Base-by-base conservation (phyloP, 257 asterid species). In the Solanum phureja region DNA sequence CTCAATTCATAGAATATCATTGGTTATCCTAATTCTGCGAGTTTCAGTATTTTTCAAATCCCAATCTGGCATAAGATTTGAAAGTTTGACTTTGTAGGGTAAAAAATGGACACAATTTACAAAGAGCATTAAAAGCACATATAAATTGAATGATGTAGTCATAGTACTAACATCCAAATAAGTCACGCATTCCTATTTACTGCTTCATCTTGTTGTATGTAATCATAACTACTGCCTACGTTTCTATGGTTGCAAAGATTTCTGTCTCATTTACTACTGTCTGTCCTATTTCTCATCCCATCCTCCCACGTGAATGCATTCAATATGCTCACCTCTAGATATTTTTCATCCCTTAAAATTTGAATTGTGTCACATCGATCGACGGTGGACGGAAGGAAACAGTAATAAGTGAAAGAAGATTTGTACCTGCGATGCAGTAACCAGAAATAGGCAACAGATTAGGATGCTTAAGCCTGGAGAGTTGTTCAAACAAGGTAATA, bases 351-450 rank as follows among this genome's bases (percentile, higher is more conserved):
- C 0, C 1, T 13, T 13, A 13, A 2, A 13, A 46, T 49, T 49
- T 0, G 0, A 52, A 52, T 16, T 52, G 7, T 16, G 3, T 52
- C 23, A 52, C 60, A 46, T 42, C 29, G 1, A 3, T 37, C 3
- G 40, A 37, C 0, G 4, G 0, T 11, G 14, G 6, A 4, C 19
- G 7, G 1, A n/a, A 46, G 0, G 19, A 14, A 13, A 14, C 60
- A 2, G 60, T 52, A 52, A 52, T 5, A 16, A 16, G 62, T 52
- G 10, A 52, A 77, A 14, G 62, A 29, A 46, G 42, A 16, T 4
- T 9, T 35, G 60, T 90, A 96, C 99, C 99, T 88, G 99, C 99
- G 83, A 97, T 95, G 91, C 99, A 97, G 90, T 92, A 97, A 38
- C 99, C 99, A 86, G 92, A 92, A 37, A 97, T 90, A 0, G 98